Evolutionary conservation across 192 early-diverging fungal species (phyloP).

Genomic region (Coemansia sp.): DNA sequence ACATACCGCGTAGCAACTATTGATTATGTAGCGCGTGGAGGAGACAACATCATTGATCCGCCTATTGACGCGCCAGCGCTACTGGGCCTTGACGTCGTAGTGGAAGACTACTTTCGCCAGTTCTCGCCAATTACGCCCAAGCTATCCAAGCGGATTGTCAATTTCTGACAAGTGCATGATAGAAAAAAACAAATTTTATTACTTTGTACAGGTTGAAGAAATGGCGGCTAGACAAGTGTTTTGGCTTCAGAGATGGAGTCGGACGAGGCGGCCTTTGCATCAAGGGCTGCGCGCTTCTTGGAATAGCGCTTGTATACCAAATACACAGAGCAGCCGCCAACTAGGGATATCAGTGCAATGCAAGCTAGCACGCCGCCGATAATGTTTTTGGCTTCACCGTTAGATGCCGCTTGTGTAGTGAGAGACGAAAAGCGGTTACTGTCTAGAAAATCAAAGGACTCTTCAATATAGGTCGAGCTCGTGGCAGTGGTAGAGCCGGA

Average conservation of each 20-base stretch:
- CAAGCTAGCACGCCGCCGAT: neutral
- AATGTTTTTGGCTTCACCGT: neutral
- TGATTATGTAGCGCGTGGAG: slow-evolving; percentile 64
- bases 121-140: slow-evolving; percentile 14
- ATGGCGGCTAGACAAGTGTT: neutral
- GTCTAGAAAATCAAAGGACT: neutral
- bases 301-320: neutral
- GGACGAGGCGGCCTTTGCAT: neutral
- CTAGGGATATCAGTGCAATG: neutral
- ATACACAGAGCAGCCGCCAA: neutral
- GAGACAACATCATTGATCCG: slow-evolving; percentile 60
- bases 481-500: neutral
- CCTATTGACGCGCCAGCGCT: slow-evolving; percentile 19
- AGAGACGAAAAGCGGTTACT: neutral
- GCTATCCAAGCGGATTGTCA: neutral
- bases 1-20: slow-evolving; percentile 58
- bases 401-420: neutral
- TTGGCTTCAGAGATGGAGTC: slow-evolving; percentile 3
- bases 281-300: neutral
- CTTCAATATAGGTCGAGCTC: neutral
- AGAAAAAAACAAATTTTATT: too few species aligned
- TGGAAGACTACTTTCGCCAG: slow-evolving; percentile 49
- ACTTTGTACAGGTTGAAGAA: too few species aligned
- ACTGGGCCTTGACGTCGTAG: slow-evolving; percentile 10
- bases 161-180: neutral